Evolutionary conservation across 2,329 filamentous ascomycete species (phyloP).

Genomic region (Alternaria sp.): DNA sequence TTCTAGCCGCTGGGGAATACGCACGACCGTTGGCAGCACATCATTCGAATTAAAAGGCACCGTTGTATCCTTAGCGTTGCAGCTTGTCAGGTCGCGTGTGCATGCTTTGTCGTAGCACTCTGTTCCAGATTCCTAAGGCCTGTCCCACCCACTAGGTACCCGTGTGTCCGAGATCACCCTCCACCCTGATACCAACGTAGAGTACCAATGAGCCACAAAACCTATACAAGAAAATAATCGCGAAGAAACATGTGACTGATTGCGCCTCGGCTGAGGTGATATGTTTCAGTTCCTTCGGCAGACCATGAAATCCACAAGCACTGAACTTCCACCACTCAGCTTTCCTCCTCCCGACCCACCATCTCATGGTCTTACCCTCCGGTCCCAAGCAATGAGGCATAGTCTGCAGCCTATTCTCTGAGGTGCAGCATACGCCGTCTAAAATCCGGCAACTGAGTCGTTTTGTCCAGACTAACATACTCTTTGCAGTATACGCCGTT

Average conservation of each 20-base stretch:
- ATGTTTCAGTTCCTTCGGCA: constrained; percentile 16
- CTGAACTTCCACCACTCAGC: constrained; percentile 28
- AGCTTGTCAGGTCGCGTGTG: neutral
- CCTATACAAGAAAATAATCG: neutral
- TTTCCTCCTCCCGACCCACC: constrained; percentile 67
- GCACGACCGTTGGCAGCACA: neutral
- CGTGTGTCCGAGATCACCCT: neutral
- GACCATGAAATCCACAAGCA: constrained; percentile 20
- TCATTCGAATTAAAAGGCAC: neutral
- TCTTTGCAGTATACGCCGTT: neutral
- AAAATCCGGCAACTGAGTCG: constrained; percentile 15
- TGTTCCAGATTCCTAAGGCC: neutral
- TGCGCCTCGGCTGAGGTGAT: neutral
- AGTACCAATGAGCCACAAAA: neutral
- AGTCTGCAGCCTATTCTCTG: constrained; percentile 17
- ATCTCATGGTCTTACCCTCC: constrained; percentile 67
- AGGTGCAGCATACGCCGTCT: constrained; percentile 23
- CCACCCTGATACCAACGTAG: neutral
- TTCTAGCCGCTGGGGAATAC: neutral
- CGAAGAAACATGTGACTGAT: neutral
- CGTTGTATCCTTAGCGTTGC: neutral
- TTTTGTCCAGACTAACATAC: constrained; percentile 15
- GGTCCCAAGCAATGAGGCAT: constrained; percentile 57
- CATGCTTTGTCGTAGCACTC: neutral
- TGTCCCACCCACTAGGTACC: neutral